These are phyloP conservation scores for Gossypium gossypioides DNA, from an alignment of 441 rosid genomes.

Conservation along the genomic window DNA sequence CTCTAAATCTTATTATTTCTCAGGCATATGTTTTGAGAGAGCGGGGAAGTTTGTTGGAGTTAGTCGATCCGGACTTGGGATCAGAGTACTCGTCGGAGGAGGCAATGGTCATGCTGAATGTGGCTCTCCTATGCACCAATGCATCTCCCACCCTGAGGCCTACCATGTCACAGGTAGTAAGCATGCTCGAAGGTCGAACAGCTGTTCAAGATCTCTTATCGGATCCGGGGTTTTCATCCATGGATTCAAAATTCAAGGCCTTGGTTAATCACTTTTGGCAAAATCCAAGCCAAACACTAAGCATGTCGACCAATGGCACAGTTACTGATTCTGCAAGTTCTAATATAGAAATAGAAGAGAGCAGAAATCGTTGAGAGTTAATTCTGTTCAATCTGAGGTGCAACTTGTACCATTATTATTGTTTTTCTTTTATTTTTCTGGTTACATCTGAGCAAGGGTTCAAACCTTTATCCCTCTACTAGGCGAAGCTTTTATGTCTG, in stretches of 20 bases:
- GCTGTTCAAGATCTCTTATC: constrained; percentile 65
- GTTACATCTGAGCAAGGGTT: background rate
- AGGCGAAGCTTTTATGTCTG: too few species aligned
- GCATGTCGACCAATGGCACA: background rate
- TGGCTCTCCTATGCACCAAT: constrained; percentile 66
- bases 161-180: constrained; percentile 77
- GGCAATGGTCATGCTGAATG: constrained; percentile 65
- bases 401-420: background rate
- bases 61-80: constrained; percentile 55
- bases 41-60: constrained; percentile 53
- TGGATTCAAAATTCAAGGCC: constrained; percentile 49
- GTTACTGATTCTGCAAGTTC: background rate
- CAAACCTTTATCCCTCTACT: too few species aligned
- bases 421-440: background rate
- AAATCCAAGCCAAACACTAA: constrained; percentile 42
- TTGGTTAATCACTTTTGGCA: constrained; percentile 83
- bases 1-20: background rate
- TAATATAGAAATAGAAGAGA: constrained; percentile 27
- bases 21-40: constrained; percentile 83
- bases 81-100: constrained; percentile 52
- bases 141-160: constrained; percentile 82
- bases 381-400: constrained; percentile 17
- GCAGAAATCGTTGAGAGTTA: constrained; percentile 22
- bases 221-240: constrained; percentile 59
- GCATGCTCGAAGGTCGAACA: constrained; percentile 73